Evolutionary conservation across 2,329 filamentous ascomycete genomes (phyloP).

Genomic region (Alternaria alternata): DNA sequence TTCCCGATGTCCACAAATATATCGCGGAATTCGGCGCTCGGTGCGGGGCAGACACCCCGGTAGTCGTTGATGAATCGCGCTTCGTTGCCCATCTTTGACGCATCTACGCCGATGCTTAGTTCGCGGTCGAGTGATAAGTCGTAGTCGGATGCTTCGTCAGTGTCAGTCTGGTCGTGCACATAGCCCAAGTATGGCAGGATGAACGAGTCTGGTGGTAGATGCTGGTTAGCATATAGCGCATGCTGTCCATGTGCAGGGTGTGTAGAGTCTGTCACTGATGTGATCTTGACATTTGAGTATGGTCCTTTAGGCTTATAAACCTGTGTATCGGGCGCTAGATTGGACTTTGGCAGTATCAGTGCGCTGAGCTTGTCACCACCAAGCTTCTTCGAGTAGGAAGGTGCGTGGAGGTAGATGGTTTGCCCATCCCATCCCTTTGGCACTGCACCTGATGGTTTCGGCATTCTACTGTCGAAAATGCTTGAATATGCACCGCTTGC

Average conservation of each 20-base stretch:
- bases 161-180: constrained; percentile 55
- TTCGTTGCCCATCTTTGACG: constrained; percentile 59
- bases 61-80: constrained; percentile 64
- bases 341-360: constrained; percentile 31
- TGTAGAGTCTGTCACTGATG: constrained; percentile 48
- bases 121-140: constrained; percentile 62
- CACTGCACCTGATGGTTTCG: constrained; percentile 9
- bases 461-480: background rate
- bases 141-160: constrained; percentile 57
- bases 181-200: constrained; percentile 61
- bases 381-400: constrained; percentile 45
- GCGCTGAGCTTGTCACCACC: constrained; percentile 28
- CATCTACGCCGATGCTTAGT: constrained; percentile 59
- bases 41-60: constrained; percentile 54
- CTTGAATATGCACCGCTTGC: background rate
- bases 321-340: constrained; percentile 24
- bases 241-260: constrained; percentile 60
- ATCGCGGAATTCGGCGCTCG: constrained; percentile 56
- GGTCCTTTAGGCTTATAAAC: constrained; percentile 35
- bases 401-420: constrained; percentile 37
- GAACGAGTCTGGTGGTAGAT: constrained; percentile 56
- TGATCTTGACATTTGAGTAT: constrained; percentile 53
- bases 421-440: constrained; percentile 45
- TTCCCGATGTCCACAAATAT: constrained; percentile 48
- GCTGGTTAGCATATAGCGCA: constrained; percentile 58